Evolutionary conservation across 1,139 yeast species (phyloP).

Genomic region (Yamadazyma atlantica): DNA sequence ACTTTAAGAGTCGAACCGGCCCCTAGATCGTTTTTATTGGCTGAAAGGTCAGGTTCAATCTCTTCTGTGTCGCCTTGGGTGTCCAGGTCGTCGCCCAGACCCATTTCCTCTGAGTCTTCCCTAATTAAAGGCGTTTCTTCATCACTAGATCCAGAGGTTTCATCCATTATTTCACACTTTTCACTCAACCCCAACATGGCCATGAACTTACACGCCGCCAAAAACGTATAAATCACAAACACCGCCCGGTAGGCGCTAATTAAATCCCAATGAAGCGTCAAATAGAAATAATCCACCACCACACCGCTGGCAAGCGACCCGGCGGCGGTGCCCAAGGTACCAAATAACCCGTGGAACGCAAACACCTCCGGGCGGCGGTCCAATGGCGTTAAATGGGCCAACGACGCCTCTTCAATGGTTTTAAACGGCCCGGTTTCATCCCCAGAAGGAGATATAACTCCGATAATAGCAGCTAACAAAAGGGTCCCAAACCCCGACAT

Average conservation of each 20-base stretch:
- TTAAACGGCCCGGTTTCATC: constrained; percentile 94
- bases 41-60: not conserved
- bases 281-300: constrained; percentile 45
- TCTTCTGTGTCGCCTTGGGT: no score
- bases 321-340: constrained; percentile 72
- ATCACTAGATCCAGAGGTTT: constrained; percentile 11
- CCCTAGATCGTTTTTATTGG: no score
- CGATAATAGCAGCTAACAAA: constrained; percentile 55
- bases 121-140: constrained; percentile 5
- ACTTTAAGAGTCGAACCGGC: constrained; percentile 19
- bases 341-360: constrained; percentile 67
- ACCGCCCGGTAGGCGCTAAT: constrained; percentile 54
- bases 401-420: constrained; percentile 81
- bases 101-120: not conserved
- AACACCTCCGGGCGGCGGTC: constrained; percentile 70
- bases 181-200: constrained; percentile 55
- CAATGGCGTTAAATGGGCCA: constrained; percentile 76
- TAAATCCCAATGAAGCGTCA: constrained; percentile 28
- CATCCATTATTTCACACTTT: constrained; percentile 47
- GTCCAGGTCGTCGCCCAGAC: constrained; percentile 6
- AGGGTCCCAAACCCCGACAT: constrained; percentile 51
- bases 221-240: constrained; percentile 55
- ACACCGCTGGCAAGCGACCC: constrained; percentile 72
- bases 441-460: constrained; percentile 85
- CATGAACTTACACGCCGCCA: constrained; percentile 57